phyloP scores from a whole-genome alignment of 371 early-diverging fungal species.

The Cladochytrium tenue region DNA sequence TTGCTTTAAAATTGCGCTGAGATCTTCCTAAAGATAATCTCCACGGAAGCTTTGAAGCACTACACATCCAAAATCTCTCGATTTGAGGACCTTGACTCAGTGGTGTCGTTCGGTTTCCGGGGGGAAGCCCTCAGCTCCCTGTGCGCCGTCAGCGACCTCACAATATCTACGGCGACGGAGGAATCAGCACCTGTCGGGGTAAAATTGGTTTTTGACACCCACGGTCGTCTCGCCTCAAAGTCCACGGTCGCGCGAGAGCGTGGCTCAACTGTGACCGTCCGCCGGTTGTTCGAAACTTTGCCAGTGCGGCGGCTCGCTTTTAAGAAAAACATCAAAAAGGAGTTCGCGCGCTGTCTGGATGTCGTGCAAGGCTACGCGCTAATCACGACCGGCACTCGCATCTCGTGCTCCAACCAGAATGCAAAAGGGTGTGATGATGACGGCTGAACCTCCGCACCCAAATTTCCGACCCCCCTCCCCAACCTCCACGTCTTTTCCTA shows the following conservation, averaged over 20 bases:
- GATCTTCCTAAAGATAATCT: neutral
- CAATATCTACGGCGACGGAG: conserved; percentile 29
- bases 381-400: conserved; percentile 64
- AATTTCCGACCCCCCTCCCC: no score
- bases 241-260: conserved; percentile 53
- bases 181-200: conserved; percentile 52
- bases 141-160: conserved; percentile 36
- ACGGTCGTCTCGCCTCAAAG: conserved; percentile 56
- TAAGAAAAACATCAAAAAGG: conserved; percentile 75
- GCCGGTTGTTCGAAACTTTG: conserved; percentile 76
- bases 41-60: conserved; percentile 39
- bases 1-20: neutral
- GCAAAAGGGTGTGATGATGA: conserved; percentile 62
- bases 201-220: conserved; percentile 67
- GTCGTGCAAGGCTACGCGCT: conserved; percentile 88
- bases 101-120: conserved; percentile 72
- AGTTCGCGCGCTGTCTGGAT: conserved; percentile 75
- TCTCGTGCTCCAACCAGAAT: conserved; percentile 68
- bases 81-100: conserved; percentile 59
- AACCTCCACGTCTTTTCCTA: no score
- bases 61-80: conserved; percentile 71
- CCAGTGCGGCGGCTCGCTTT: conserved; percentile 91
- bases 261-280: conserved; percentile 86
- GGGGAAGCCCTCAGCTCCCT: conserved; percentile 65
- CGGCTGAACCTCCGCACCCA: neutral